Evolutionary conservation across 2,329 filamentous ascomycete species (phyloP).

Genomic region (Venturia oleaginea): DNA sequence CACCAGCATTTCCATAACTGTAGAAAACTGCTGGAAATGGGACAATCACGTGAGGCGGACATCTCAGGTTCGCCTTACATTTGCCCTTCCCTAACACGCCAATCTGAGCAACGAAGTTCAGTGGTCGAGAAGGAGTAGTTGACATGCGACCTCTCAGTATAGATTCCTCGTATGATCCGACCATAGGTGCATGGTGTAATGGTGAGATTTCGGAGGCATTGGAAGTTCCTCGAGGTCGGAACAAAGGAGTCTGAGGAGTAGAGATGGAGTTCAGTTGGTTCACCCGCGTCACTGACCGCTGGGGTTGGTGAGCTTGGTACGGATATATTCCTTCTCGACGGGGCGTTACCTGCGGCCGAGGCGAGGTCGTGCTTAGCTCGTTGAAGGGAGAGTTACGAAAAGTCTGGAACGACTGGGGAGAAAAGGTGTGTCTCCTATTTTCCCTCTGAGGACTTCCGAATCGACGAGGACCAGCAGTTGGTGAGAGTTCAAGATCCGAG

Average conservation of each 20-base stretch:
- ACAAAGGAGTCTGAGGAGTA: constrained; percentile 35
- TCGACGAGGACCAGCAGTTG: constrained; percentile 26
- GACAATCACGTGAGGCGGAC: constrained; percentile 81
- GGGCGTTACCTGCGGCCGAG: constrained; percentile 32
- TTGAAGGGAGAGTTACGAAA: constrained; percentile 19
- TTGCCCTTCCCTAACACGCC: constrained; percentile 84
- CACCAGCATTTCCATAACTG: constrained; percentile 57
- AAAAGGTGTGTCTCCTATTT: constrained; percentile 62
- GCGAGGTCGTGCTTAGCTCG: constrained; percentile 18
- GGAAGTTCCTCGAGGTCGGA: constrained; percentile 57
- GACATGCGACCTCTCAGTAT: constrained; percentile 95
- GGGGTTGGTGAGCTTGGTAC: constrained; percentile 71
- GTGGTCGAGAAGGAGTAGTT: constrained; percentile 81
- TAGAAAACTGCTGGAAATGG: constrained; percentile 95
- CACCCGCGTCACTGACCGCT: constrained; percentile 61
- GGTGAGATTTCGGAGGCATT: constrained; percentile 65
- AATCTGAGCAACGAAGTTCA: constrained; percentile 91
- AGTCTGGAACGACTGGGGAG: constrained; percentile 47
- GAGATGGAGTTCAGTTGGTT: constrained; percentile 30
- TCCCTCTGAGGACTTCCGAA: constrained; percentile 38
- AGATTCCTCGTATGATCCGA: constrained; percentile 95
- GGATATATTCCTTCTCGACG: constrained; percentile 53
- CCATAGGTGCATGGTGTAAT: constrained; percentile 85
- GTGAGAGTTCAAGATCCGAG: constrained; percentile 60
- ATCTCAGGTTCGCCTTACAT: constrained; percentile 75